Evolutionary conservation across 371 early-diverging fungal species (phyloP).

Genomic region (Coemansia linderi): DNA sequence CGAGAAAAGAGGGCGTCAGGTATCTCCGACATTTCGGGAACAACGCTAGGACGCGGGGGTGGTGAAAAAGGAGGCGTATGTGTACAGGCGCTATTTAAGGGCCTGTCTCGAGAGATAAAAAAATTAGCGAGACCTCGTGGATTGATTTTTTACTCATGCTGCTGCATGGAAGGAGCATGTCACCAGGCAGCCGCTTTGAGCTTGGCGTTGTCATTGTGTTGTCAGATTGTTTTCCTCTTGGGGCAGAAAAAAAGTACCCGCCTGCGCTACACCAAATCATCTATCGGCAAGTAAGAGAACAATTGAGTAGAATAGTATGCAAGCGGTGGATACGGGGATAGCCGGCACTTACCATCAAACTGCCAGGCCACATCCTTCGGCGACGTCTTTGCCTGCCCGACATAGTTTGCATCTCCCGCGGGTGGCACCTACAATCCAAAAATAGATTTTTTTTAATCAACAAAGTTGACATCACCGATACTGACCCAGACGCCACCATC

Average conservation of each 20-base stretch:
- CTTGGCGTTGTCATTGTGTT: conserved; percentile 1
- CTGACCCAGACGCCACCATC: not conserved
- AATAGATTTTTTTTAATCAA: conserved; percentile 5
- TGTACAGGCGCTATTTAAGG: conserved; percentile 8
- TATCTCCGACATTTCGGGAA: conserved; percentile 3
- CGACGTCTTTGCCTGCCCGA: conserved; percentile 67
- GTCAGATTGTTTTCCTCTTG: not conserved
- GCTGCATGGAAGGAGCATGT: not conserved
- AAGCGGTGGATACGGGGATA: not conserved
- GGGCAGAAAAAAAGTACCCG: not conserved
- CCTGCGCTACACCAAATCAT: conserved; percentile 21
- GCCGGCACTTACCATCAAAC: conserved; percentile 61
- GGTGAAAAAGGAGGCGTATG: not conserved
- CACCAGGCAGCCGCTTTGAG: not conserved
- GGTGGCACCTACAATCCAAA: conserved; percentile 64
- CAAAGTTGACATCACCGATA: not conserved
- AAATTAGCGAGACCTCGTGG: conserved; percentile 2
- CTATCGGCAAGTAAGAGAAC: conserved; percentile 14
- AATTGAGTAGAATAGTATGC: conserved; percentile 13
- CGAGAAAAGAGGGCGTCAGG: not conserved
- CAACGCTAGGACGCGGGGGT: not conserved
- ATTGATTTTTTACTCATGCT: conserved; percentile 5
- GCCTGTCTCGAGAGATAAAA: not conserved
- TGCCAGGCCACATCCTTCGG: conserved; percentile 86
- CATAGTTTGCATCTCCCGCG: conserved; percentile 73